Conservation (phyloP, 352 stramenopile species). For the Peronosclerospora sorghi region DNA sequence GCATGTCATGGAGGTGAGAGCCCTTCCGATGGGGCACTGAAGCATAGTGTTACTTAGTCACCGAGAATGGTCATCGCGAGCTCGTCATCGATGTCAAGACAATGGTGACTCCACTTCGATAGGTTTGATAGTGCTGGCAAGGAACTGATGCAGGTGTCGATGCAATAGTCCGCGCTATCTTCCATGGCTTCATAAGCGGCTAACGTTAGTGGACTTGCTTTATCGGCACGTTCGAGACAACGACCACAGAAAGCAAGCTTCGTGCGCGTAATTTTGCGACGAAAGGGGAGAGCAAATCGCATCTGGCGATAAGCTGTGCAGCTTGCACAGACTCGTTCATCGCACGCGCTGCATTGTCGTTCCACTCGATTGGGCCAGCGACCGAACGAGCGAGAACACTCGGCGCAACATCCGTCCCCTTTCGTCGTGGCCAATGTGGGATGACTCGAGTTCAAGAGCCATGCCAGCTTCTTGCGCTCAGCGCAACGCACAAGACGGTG, state of each 20-base stretch:
- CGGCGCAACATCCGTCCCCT: conserved; percentile 17
- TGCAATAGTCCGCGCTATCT: conserved; percentile 8
- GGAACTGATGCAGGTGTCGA: conserved; percentile 13
- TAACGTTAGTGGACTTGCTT: conserved; percentile 16
- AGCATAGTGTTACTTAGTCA: conserved; percentile 5
- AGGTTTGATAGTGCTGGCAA: conserved; percentile 3
- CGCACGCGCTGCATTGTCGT: conserved; percentile 22
- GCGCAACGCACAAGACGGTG: conserved; percentile 14
- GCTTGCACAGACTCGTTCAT: conserved; percentile 20
- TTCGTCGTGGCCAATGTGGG: conserved; percentile 15
- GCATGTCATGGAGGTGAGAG: not conserved
- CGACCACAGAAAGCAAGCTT: conserved; percentile 23
- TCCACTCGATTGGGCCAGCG: conserved; percentile 15
- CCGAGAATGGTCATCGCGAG: conserved; percentile 25
- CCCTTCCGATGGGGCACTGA: not conserved
- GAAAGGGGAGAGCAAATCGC: conserved; percentile 18
- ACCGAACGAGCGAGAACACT: conserved; percentile 19
- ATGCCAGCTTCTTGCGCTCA: conserved; percentile 25
- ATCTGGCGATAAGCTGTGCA: conserved; percentile 18
- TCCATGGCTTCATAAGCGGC: conserved; percentile 23
- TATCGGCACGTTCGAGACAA: conserved; percentile 19
- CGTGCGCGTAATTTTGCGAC: conserved; percentile 13
- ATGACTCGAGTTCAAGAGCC: conserved; percentile 19
- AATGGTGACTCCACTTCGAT: conserved; percentile 13
- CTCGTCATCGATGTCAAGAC: conserved; percentile 17